These are phyloP conservation scores for Carallia pectinifolia DNA, from an alignment of 345 rosid species.

Conservation along the genomic window DNA sequence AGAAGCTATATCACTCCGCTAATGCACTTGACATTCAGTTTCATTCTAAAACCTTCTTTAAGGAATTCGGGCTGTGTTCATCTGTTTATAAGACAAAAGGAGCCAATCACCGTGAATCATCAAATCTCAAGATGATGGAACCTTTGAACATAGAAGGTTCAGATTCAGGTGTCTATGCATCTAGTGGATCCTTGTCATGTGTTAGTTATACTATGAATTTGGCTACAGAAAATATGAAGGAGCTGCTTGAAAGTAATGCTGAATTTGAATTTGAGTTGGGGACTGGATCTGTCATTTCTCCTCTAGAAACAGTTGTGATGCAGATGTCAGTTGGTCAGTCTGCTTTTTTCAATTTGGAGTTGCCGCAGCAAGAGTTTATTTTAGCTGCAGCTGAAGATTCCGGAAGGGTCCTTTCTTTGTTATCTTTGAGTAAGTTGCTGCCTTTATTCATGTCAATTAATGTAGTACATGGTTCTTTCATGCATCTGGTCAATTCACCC, in stretches of 20 bases:
- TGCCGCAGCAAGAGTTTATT: conserved; percentile 49
- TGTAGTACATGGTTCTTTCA: conserved; percentile 7
- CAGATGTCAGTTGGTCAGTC: conserved; percentile 88
- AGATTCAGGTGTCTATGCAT: conserved; percentile 56
- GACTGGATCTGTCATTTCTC: conserved; percentile 58
- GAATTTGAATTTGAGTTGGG: conserved; percentile 95
- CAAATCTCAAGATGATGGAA: conserved; percentile 19
- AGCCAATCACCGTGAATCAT: conserved; percentile 26
- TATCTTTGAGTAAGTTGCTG: conserved; percentile 54
- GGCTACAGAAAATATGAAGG: conserved; percentile 41
- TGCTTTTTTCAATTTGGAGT: conserved; percentile 45
- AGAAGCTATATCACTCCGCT: conserved; percentile 42
- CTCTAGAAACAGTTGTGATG: conserved; percentile 58
- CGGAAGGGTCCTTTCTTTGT: conserved; percentile 33
- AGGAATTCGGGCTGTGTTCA: conserved; percentile 39
- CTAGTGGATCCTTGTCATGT: conserved; percentile 56
- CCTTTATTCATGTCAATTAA: conserved; percentile 12
- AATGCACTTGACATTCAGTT: conserved; percentile 37
- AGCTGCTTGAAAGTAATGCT: conserved; percentile 75
- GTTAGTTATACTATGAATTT: conserved; percentile 63
- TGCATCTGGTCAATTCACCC: conserved; percentile 4
- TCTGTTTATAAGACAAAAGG: conserved; percentile 26
- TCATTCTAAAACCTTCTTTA: conserved; percentile 34
- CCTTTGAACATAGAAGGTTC: conserved; percentile 49
- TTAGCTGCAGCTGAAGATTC: conserved; percentile 63